These are phyloP conservation scores for Colletotrichum orbiculare DNA, from an alignment of 2,329 filamentous ascomycete genomes.

Conservation along the genomic window DNA sequence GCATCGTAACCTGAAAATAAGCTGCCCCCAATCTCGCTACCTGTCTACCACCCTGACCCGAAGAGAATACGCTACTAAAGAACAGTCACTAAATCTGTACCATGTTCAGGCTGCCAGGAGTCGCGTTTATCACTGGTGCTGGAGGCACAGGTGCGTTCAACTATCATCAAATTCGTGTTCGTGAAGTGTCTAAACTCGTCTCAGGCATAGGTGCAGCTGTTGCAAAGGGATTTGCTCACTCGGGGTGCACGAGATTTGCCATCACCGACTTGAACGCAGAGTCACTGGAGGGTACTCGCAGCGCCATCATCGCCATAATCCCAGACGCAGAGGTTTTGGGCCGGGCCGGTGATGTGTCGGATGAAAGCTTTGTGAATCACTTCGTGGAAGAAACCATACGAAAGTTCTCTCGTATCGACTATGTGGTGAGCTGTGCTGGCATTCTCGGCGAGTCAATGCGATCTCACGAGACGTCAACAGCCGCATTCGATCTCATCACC, in stretches of 20 bases:
- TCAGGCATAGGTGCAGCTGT: conserved; percentile 67
- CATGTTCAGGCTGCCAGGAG: conserved; percentile 51
- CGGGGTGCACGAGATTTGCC: conserved; percentile 62
- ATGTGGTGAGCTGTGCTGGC: conserved; percentile 67
- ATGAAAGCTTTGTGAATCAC: conserved; percentile 54
- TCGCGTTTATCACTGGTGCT: conserved; percentile 59
- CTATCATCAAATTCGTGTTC: not conserved
- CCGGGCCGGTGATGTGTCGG: conserved; percentile 58
- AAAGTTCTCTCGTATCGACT: conserved; percentile 62
- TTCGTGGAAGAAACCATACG: conserved; percentile 48
- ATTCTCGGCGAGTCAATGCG: conserved; percentile 56
- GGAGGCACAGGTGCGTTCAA: conserved; percentile 54
- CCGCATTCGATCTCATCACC: conserved; percentile 64
- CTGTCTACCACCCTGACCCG: too few species aligned
- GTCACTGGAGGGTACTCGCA: conserved; percentile 50
- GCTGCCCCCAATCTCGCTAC: too few species aligned
- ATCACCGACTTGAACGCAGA: conserved; percentile 63
- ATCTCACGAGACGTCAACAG: conserved; percentile 57
- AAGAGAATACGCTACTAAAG: too few species aligned
- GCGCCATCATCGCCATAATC: conserved; percentile 46
- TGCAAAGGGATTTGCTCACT: conserved; percentile 59
- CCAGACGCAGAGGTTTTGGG: conserved; percentile 48
- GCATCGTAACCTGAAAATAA: too few species aligned
- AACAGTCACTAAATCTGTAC: too few species aligned
- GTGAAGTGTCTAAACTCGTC: not conserved